Evolutionary conservation across 1,284 basidiomycete genomes (phyloP).

Genomic region (Trametes sp.): DNA sequence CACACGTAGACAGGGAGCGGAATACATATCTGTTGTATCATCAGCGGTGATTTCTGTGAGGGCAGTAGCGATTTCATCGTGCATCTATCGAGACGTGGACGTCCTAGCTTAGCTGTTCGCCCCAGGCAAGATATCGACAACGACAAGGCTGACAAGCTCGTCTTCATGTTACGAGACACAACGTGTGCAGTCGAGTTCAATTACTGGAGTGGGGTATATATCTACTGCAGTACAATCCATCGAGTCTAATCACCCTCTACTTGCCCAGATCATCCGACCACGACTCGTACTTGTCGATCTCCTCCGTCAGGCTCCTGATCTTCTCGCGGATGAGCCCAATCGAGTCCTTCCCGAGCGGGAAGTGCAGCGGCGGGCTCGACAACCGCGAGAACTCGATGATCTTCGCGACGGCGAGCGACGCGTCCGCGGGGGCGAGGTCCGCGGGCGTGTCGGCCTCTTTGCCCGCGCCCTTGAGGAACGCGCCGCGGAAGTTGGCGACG

Average conservation of each 20-base stretch:
- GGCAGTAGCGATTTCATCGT: no score
- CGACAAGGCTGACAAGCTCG: no score
- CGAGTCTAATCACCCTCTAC: neutral
- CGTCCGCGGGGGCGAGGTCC: neutral
- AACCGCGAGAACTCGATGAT: neutral
- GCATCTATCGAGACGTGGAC: no score
- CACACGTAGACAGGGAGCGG: neutral
- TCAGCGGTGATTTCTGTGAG: neutral
- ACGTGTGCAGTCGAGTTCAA: no score
- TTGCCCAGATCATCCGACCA: neutral
- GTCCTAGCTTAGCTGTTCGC: no score
- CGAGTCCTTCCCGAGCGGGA: neutral
- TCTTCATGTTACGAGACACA: no score
- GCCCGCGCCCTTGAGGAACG: neutral
- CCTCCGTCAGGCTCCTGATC: neutral
- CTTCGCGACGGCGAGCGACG: neutral
- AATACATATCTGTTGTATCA: conserved; percentile 12
- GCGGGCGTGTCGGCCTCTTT: neutral
- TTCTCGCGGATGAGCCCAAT: neutral
- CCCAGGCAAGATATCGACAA: no score
- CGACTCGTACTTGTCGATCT: neutral
- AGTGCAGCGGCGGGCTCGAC: neutral
- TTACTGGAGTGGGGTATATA: no score
- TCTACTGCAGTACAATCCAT: no score
- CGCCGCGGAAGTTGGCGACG: neutral